Base-by-base conservation (phyloP, 768 basidiomycete genomes). In the Chiua virens region DNA sequence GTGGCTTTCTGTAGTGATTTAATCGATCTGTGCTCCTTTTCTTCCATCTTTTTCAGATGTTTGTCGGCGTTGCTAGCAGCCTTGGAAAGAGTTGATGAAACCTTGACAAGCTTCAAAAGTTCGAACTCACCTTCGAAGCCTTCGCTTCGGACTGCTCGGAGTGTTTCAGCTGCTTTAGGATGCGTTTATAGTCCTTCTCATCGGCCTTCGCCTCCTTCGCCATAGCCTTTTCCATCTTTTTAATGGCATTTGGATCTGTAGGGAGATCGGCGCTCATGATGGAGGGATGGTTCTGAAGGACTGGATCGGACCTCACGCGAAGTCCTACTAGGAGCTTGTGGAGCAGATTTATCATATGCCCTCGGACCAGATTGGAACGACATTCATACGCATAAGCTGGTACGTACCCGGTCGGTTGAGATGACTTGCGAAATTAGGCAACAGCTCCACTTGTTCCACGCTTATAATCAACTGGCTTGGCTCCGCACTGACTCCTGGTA, bases 71-170 rank as follows among this genome's bases (percentile, higher is more conserved):
- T 79, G n/a, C 74, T 69, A 20, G 67, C 70, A 5, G 64, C 67
- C 80, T 82, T 60, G 41, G 5, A 22, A 14, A 17, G 38, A 14
- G 43, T 56, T 14, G 36, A 43, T 21, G 37, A n/a, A 38, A 5
- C 36, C 55, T 20, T 28, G 21, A 20, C 11, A 21, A n/a, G n/a
- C n/a, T n/a, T n/a, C n/a, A n/a, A 8, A 28, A 28, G 27, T 28
- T 28, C 27, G 38, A 28, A 27, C 8, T 52, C 25, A 79, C 82
- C 72, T 83, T 85, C 49, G 75, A 69, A 22, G 77, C 75, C 59
- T 80, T 81, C 30, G 69, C 61, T 49, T 80, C 73, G 14, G 67
- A 64, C 71, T 85, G 84, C 62, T 87, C 82, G 8, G 75, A 72
- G 28, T 70, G 68, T 18, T 69, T 66, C 28, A 87, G 69, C 43